Conservation (phyloP, 2,329 filamentous ascomycete species). For the Periconia macrospinosa region DNA sequence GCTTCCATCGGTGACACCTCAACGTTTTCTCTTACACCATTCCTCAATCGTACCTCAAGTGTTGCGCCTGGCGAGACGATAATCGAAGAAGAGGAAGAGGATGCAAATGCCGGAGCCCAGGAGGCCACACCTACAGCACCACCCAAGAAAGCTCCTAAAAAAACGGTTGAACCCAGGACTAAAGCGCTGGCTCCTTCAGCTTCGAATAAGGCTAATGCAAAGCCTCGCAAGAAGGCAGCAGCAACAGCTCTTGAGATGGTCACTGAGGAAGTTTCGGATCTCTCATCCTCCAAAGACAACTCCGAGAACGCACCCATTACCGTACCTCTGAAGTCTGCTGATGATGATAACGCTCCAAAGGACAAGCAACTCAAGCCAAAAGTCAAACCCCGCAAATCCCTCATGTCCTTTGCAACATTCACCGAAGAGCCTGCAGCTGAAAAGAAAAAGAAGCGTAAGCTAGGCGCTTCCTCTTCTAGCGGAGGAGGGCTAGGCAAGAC, state of each 20-base stretch:
- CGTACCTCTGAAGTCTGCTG: constrained; percentile 39
- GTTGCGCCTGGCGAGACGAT: constrained; percentile 52
- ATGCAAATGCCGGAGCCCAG: constrained; percentile 24
- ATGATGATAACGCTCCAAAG: constrained; percentile 23
- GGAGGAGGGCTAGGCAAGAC: constrained; percentile 60
- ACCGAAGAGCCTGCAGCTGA: constrained; percentile 42
- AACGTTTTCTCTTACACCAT: constrained; percentile 90
- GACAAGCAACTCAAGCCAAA: constrained; percentile 51
- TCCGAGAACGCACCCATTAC: constrained; percentile 41
- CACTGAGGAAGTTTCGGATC: constrained; percentile 44
- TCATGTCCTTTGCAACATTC: constrained; percentile 50
- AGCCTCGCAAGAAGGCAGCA: constrained; percentile 44
- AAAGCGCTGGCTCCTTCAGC: constrained; percentile 44
- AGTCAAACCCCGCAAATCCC: constrained; percentile 45
- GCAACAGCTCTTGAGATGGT: constrained; percentile 47
- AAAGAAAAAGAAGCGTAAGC: constrained; percentile 69
- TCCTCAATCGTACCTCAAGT: constrained; percentile 75
- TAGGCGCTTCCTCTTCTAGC: constrained; percentile 59
- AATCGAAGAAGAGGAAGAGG: constrained; percentile 34
- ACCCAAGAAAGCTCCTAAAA: constrained; percentile 34
- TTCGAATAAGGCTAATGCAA: constrained; percentile 49
- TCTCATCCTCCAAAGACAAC: constrained; percentile 35
- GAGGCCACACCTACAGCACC: constrained; percentile 22
- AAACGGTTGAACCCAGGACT: constrained; percentile 38
- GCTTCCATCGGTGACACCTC: constrained; percentile 78